Evolutionary conservation across 176 grass and related monocot species (phyloP).

Genomic region (Aegilops umbellulata): DNA sequence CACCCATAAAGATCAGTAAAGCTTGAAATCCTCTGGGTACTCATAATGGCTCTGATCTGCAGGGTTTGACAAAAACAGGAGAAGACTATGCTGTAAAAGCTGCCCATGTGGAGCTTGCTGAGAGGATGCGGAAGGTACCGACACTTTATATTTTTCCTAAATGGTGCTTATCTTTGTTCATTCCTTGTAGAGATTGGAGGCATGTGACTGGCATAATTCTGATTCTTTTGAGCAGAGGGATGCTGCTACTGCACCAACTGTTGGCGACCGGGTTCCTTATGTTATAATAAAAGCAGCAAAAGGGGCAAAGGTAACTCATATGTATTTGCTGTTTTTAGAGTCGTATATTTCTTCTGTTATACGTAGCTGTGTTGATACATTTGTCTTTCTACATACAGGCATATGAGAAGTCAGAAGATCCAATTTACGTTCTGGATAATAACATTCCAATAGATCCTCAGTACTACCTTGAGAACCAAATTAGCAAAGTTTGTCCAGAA

Average conservation of each 20-base stretch:
- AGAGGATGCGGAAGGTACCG: conserved; percentile 92
- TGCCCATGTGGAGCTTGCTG: conserved; percentile 99
- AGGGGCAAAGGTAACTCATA: conserved; percentile 71
- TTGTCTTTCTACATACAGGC: conserved; percentile 59
- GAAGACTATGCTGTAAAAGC: conserved; percentile 95
- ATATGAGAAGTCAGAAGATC: conserved; percentile 98
- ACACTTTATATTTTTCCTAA: conserved; percentile 7
- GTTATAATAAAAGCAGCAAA: conserved; percentile 98
- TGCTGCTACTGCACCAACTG: conserved; percentile 94
- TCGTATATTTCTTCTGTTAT: not conserved
- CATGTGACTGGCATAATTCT: conserved; percentile 15
- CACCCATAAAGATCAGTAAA: not conserved
- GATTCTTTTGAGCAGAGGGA: conserved; percentile 72
- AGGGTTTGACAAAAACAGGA: conserved; percentile 99
- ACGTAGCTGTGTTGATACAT: conserved; percentile 28
- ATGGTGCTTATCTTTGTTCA: not conserved
- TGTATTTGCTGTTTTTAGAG: not conserved
- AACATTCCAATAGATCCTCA: conserved; percentile 98
- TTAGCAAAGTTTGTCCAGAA: conserved; percentile 73
- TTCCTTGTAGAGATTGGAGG: conserved; percentile 1
- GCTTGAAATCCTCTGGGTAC: not conserved
- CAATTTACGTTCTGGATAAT: conserved; percentile 97
- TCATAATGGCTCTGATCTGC: conserved; percentile 16
- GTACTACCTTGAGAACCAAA: conserved; percentile 98
- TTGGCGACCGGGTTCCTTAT: conserved; percentile 96